Conservation (phyloP, 768 basidiomycete genomes). For the Lactifluus volemus region DNA sequence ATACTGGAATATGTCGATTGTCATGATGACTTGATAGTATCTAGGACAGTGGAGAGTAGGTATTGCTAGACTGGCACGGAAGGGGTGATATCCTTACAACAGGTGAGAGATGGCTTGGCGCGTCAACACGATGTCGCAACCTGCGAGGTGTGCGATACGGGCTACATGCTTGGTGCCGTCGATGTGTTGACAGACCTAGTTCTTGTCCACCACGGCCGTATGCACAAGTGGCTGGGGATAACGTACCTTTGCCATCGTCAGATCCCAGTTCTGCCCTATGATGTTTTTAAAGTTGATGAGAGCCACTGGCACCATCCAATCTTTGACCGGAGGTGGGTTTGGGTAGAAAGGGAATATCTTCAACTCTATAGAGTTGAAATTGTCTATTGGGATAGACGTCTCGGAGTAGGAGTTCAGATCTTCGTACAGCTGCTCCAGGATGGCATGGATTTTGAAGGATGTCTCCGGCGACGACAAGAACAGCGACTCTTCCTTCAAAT, state of each 20-base stretch:
- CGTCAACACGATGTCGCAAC: constrained; percentile 76
- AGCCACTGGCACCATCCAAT: constrained; percentile 94
- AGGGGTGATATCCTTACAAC: constrained; percentile 44
- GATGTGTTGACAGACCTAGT: constrained; percentile 67
- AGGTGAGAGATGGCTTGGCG: constrained; percentile 87
- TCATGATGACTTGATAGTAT: constrained; percentile 96
- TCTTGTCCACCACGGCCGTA: background rate
- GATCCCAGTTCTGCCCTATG: constrained; percentile 90
- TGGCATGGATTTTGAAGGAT: constrained; percentile 61
- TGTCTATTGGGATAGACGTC: constrained; percentile 85
- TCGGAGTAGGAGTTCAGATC: constrained; percentile 97
- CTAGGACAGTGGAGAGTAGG: constrained; percentile 32
- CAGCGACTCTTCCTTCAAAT: constrained; percentile 68
- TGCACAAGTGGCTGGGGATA: background rate
- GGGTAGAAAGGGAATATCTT: constrained; percentile 97
- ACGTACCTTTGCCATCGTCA: constrained; percentile 79
- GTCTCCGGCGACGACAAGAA: constrained; percentile 74
- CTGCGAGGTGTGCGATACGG: constrained; percentile 84
- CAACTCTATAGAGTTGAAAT: constrained; percentile 89
- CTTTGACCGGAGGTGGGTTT: constrained; percentile 80
- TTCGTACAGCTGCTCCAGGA: constrained; percentile 94
- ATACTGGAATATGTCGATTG: constrained; percentile 94
- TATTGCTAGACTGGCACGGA: background rate
- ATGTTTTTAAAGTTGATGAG: constrained; percentile 76
- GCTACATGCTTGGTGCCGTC: constrained; percentile 90